phyloP scores from a whole-genome alignment of 140 eudicot genomes.

The Senecio squalidus region DNA sequence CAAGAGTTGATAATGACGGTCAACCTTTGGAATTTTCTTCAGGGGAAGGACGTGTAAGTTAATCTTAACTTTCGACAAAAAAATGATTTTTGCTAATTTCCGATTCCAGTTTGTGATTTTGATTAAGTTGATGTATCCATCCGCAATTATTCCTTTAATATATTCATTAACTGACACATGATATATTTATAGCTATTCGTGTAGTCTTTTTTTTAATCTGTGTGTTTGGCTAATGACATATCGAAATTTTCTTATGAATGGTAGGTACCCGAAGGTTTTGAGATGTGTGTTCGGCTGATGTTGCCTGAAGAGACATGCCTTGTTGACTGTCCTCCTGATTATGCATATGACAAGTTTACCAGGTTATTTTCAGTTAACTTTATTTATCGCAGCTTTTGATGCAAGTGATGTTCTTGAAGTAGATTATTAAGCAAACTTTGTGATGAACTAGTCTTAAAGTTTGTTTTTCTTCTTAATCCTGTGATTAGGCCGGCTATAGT shows the following conservation, averaged over 20 bases:
- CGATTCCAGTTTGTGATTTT: neutral
- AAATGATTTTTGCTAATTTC: neutral
- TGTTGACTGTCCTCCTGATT: slow-evolving; percentile 98
- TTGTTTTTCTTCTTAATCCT: slow-evolving; percentile 8
- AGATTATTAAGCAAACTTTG: neutral
- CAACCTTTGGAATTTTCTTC: slow-evolving; percentile 93
- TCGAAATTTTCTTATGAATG: slow-evolving; percentile 8
- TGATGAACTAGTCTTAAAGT: neutral
- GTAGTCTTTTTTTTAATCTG: no score
- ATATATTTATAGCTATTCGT: no score
- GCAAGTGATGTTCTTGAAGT: slow-evolving; percentile 2
- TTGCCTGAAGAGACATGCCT: slow-evolving; percentile 89
- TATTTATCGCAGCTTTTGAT: slow-evolving; percentile 12
- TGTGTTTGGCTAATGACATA: neutral
- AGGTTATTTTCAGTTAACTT: slow-evolving; percentile 38
- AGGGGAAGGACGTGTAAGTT: slow-evolving; percentile 99
- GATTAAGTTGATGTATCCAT: slow-evolving; percentile 3
- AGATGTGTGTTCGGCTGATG: slow-evolving; percentile 94
- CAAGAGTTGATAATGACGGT: slow-evolving; percentile 71
- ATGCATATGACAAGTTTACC: slow-evolving; percentile 95
- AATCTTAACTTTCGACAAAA: neutral
- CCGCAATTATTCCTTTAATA: slow-evolving; percentile 7
- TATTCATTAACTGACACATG: no score
- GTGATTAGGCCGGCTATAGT: slow-evolving; percentile 78
- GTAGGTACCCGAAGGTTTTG: slow-evolving; percentile 98